Evolutionary conservation across 73 alveolate species (phyloP).

Genomic region (Paramecium pentaurelia): DNA sequence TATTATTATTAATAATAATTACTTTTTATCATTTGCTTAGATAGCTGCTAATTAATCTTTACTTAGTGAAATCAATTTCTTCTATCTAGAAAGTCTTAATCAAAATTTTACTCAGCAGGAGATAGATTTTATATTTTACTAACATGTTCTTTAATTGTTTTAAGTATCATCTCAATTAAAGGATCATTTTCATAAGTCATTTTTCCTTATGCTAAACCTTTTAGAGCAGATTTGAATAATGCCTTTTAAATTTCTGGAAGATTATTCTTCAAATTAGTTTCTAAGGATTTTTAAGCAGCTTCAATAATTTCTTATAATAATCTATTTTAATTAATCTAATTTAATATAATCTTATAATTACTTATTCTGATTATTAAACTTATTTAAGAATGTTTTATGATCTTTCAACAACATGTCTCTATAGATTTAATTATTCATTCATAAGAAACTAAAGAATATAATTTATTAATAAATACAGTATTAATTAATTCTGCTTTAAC

Average conservation of each 20-base stretch:
- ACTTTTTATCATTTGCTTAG: neutral
- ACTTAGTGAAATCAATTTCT: conserved; percentile 21
- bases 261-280: conserved; percentile 3
- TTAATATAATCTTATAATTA: neutral
- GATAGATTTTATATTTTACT: conserved; percentile 44
- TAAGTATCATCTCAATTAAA: conserved; percentile 32
- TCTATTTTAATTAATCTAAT: conserved; percentile 45
- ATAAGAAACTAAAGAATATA: conserved; percentile 16
- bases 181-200: conserved; percentile 62
- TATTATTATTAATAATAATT: neutral
- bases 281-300: conserved; percentile 44
- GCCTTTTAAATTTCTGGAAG: conserved; percentile 8
- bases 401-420: conserved; percentile 47
- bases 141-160: conserved; percentile 47
- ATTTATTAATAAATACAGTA: neutral
- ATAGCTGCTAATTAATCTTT: neutral
- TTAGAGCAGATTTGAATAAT: conserved; percentile 47
- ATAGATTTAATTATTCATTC: conserved; percentile 41
- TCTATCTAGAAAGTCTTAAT: neutral
- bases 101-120: conserved; percentile 38
- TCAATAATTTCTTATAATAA: conserved; percentile 40
- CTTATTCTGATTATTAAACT: conserved; percentile 43
- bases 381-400: conserved; percentile 44
- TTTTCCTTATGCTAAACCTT: conserved; percentile 52
- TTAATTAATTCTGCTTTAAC: conserved; percentile 56